Percentiles rank a stretch among this genome's conserved stretches.
Evolutionary conservation across 2,329 filamentous ascomycete genomes (phyloP).

Genomic region (Fusarium hostae): DNA sequence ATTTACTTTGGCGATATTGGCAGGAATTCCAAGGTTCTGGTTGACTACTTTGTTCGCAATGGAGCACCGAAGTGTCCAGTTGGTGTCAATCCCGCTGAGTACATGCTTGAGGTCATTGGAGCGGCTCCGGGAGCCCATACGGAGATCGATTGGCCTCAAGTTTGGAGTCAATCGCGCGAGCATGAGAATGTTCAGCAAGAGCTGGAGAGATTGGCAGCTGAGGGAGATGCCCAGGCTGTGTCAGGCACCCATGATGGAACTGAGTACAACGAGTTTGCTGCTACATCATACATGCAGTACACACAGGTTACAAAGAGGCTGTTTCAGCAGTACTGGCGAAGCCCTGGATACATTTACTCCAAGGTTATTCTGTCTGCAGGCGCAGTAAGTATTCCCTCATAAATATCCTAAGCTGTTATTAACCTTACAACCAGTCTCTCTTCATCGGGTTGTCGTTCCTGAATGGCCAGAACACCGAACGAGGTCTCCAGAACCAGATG

Average conservation of each 20-base stretch:
- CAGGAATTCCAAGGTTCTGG: conserved; percentile 62
- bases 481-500: conserved; percentile 77
- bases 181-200: conserved; percentile 48
- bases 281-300: conserved; percentile 47
- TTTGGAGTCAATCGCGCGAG: conserved; percentile 51
- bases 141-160: conserved; percentile 52
- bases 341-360: conserved; percentile 71
- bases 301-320: conserved; percentile 51
- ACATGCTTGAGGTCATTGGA: conserved; percentile 65
- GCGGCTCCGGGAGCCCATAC: conserved; percentile 62
- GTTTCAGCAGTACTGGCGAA: conserved; percentile 51
- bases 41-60: conserved; percentile 70
- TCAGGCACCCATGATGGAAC: not conserved
- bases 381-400: conserved; percentile 44
- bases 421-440: conserved; percentile 48
- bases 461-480: conserved; percentile 67
- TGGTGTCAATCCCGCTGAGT: conserved; percentile 74
- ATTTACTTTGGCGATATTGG: conserved; percentile 76
- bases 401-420: accelerated
- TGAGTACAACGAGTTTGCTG: conserved; percentile 48
- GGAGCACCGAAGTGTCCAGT: conserved; percentile 64
- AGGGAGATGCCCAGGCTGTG: not conserved
- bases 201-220: conserved; percentile 43
- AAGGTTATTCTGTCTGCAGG: conserved; percentile 52
- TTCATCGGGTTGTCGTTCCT: conserved; percentile 78